Base-by-base conservation (phyloP, 1,139 yeast genomes). In the Candida albicans region DNA sequence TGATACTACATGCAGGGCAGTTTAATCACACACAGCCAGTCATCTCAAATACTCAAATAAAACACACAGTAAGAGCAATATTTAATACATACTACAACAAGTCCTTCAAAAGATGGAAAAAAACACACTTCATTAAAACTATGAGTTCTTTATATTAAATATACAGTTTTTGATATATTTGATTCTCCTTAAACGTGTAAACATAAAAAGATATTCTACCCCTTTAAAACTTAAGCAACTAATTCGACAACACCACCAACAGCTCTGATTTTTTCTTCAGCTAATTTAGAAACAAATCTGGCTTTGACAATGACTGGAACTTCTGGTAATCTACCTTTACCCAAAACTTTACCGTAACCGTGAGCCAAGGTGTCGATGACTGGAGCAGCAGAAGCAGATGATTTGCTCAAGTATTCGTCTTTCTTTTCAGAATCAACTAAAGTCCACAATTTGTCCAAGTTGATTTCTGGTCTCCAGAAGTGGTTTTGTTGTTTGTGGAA, bases 171-270 rank as follows among this genome's bases (percentile, higher is more conserved):
- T 32, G 27, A 31, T 38, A 38, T 33, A 33, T 39, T 39, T 39
- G 32, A 15, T 39, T 33, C 10, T 13, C 15, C 15, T 37, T 36
- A 6, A 35, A 25, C 24, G n/a, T 27, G 32, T 38, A 22, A 10
- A 18, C 12, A 32, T 14, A 37, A 30, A 31, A 29, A 37, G 32
- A 29, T 30, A 29, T 7, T 33, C 33, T 12, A 29, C 38, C 43
- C 34, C 29, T 29, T 27, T n/a, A 9, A 35, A 39, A 52, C 42
- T 87, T 89, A 93, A 78, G 99, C 99, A 76, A 93, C 78, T 75
- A 93, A 88, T 83, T 93, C 99, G 75, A 93, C 96, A 72, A 87
- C 99, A 87, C 99, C 99, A 82, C 99, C 99, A 71, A 86, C 99
- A 73, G 96, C 98, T 85, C 87, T 89, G 83, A 95, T 95, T 85